A percentile compares a stretch with the other conserved stretches of the same genome.
Evolutionary conservation across 2,329 filamentous ascomycete species (phyloP).

Genomic region (Saccharata proteae): DNA sequence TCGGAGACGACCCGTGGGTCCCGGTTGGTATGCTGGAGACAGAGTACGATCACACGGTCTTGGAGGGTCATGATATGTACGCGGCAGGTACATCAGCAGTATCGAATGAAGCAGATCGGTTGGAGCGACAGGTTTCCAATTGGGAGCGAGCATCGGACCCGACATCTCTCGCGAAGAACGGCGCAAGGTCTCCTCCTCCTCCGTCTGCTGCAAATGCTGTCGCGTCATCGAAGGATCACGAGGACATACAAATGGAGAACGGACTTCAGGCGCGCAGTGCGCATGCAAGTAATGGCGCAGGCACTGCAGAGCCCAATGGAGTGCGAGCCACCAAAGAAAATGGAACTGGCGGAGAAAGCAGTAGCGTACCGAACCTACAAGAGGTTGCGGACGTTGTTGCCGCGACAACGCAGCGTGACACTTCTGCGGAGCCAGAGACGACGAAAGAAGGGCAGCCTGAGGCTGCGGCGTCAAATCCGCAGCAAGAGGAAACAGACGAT

Average conservation of each 20-base stretch:
- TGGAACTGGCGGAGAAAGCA: not conserved
- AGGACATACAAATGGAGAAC: constrained; percentile 5
- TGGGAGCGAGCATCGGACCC: constrained; percentile 6
- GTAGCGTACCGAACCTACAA: not conserved
- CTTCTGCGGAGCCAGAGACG: not conserved
- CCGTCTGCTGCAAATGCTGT: too few species aligned
- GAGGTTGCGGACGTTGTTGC: not conserved
- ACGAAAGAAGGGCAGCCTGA: constrained; percentile 2
- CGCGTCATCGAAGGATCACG: too few species aligned
- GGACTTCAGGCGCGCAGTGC: not conserved
- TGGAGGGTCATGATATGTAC: constrained; percentile 13
- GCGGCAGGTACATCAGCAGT: constrained; percentile 1
- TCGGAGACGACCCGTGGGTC: constrained; percentile 60
- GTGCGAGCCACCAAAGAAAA: not conserved
- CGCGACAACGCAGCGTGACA: too few species aligned
- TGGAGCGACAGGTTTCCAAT: constrained; percentile 1
- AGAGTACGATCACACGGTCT: constrained; percentile 35
- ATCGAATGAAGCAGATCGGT: constrained; percentile 3
- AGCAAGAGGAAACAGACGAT: constrained; percentile 1
- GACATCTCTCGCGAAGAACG: too few species aligned
- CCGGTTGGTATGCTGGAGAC: constrained; percentile 43
- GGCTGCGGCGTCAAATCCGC: constrained; percentile 1
- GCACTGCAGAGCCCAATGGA: not conserved
- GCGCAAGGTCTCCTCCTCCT: too few species aligned
- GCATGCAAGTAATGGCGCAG: constrained; percentile 1